Conservation (phyloP, 2,329 filamentous ascomycete species). For the Pyricularia grisea region DNA sequence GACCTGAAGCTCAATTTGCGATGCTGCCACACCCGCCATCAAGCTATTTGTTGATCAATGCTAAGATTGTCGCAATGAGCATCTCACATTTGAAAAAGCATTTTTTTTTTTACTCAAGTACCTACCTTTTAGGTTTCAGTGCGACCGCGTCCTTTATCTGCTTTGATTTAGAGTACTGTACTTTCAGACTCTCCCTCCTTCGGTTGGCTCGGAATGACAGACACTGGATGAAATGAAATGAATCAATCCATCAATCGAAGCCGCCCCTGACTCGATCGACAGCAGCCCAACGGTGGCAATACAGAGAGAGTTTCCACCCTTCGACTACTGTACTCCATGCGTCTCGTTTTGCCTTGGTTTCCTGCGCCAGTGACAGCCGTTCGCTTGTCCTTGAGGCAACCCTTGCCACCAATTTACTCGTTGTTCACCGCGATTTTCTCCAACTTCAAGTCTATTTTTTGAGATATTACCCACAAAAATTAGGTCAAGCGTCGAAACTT, state of each 20-base stretch:
- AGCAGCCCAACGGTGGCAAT: not conserved
- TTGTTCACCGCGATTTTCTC: not conserved
- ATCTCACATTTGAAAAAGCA: no score
- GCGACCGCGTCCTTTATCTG: not conserved
- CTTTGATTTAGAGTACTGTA: no score
- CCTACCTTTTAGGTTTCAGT: not conserved
- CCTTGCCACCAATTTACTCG: not conserved
- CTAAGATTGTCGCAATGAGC: no score
- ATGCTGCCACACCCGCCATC: not conserved
- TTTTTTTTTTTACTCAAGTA: no score
- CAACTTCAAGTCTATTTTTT: not conserved
- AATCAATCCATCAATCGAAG: not conserved
- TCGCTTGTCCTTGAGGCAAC: not conserved
- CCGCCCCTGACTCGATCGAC: not conserved
- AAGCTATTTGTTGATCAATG: not conserved
- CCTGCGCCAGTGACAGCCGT: not conserved
- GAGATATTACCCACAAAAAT: not conserved
- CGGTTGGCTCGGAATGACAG: not conserved
- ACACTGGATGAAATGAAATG: not conserved
- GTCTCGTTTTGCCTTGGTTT: not conserved
- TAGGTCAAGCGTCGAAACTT: not conserved
- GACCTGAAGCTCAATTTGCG: not conserved
- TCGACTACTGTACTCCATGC: no score
- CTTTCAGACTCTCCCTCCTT: not conserved
- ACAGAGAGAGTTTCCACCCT: no score